Percentiles rank a stretch among this genome's conserved stretches.
phyloP scores from a whole-genome alignment of 106 monocot species.

The Phalaenopsis aphrodite region DNA sequence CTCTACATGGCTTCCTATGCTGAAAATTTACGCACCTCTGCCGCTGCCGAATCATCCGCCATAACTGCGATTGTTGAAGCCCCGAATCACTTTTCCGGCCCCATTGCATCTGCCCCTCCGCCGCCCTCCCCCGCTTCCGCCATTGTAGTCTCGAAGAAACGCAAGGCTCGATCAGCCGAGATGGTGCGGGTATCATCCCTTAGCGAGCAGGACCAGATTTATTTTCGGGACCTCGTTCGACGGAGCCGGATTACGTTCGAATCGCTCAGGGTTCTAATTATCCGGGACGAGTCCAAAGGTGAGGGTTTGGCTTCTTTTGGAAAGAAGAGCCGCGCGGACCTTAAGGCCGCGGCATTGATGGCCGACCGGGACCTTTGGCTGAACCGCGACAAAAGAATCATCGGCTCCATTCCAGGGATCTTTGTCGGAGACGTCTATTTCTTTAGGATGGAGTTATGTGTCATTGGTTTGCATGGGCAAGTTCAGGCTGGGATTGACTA shows the following conservation, averaged over 20 bases:
- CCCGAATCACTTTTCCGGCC: neutral
- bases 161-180: constrained; percentile 44
- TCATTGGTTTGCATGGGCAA: constrained; percentile 86
- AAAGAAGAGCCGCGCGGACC: constrained; percentile 33
- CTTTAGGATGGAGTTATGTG: constrained; percentile 81
- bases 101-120: neutral
- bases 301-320: constrained; percentile 10
- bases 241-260: constrained; percentile 58
- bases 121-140: neutral
- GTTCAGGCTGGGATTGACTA: constrained; percentile 85
- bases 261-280: constrained; percentile 43
- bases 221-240: constrained; percentile 57
- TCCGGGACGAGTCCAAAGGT: constrained; percentile 25
- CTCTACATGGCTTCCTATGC: constrained; percentile 22
- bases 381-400: constrained; percentile 70
- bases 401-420: constrained; percentile 76
- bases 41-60: neutral
- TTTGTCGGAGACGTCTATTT: constrained; percentile 74
- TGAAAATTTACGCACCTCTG: neutral
- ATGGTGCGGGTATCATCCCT: constrained; percentile 61
- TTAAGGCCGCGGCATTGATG: constrained; percentile 65
- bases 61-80: constrained; percentile 7
- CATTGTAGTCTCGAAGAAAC: constrained; percentile 35
- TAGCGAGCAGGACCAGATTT: constrained; percentile 32
- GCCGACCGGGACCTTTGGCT: constrained; percentile 54